A percentile compares a stretch with the other conserved stretches of the same genome.
Evolutionary conservation across 2,329 filamentous ascomycete species (phyloP).

Genomic region (Diaporthe ampelina): DNA sequence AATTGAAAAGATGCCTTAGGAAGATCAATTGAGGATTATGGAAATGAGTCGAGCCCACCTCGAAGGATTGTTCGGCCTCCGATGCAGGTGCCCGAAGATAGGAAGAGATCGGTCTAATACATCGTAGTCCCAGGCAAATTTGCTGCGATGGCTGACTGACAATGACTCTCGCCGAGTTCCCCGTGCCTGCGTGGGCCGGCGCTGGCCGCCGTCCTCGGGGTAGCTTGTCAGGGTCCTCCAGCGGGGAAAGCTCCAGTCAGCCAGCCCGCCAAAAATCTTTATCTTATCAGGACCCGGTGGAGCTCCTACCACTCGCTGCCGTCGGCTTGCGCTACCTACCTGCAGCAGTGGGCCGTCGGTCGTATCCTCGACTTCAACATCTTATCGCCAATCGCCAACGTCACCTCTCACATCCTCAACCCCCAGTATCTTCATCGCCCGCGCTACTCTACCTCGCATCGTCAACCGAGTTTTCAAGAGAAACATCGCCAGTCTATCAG

Average conservation of each 20-base stretch:
- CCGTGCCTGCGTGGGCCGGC: conserved; percentile 36
- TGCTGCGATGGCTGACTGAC: conserved; percentile 28
- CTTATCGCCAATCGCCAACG: not conserved
- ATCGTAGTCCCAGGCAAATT: conserved; percentile 13
- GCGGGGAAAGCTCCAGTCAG: conserved; percentile 9
- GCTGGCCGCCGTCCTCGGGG: conserved; percentile 26
- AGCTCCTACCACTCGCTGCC: conserved; percentile 3
- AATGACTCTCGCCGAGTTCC: conserved; percentile 30
- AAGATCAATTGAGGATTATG: conserved; percentile 17
- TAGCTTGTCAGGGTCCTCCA: conserved; percentile 29
- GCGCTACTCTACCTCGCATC: too few relatives aligned
- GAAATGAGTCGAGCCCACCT: not conserved
- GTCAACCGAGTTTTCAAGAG: not conserved
- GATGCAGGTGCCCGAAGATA: conserved; percentile 22
- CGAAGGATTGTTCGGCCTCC: conserved; percentile 33
- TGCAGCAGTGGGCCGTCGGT: conserved; percentile 6
- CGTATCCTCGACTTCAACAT: not conserved
- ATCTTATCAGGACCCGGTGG: conserved; percentile 31
- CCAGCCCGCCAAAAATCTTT: conserved; percentile 4
- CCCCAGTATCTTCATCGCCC: not conserved
- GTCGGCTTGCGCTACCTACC: not conserved
- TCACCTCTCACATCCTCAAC: not conserved
- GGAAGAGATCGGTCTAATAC: not conserved
- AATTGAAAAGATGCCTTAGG: not conserved
- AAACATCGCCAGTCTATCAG: not conserved